These are phyloP conservation scores for Athelia sp. DNA, from an alignment of 1,284 basidiomycete species.

Conservation along the genomic window DNA sequence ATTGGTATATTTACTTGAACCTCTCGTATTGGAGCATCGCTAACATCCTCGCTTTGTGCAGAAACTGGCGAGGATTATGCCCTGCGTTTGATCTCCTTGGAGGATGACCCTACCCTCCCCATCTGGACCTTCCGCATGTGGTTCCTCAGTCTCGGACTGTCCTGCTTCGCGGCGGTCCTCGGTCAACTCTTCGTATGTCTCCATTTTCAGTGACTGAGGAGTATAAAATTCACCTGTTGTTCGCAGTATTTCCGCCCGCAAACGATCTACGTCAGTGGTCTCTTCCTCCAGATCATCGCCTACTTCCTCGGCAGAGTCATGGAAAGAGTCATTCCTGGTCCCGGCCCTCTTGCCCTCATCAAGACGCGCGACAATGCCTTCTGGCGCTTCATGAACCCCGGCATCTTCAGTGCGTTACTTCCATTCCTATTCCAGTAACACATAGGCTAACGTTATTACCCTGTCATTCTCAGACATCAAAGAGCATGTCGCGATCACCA, in stretches of 20 bases:
- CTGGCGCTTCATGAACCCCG: slow-evolving; percentile 52
- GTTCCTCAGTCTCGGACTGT: slow-evolving; percentile 41
- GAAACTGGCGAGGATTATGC: slow-evolving; percentile 44
- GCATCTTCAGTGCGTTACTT: slow-evolving; percentile 43
- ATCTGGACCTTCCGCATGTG: slow-evolving; percentile 44
- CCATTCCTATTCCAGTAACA: background rate
- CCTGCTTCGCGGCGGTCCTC: slow-evolving; percentile 52
- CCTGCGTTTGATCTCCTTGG: slow-evolving; percentile 45
- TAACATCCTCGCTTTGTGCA: slow-evolving; percentile 3
- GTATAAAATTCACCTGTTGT: background rate
- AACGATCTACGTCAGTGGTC: slow-evolving; percentile 49
- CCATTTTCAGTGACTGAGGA: background rate
- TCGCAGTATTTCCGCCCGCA: slow-evolving; percentile 46
- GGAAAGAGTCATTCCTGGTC: slow-evolving; percentile 44
- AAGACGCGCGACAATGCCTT: slow-evolving; percentile 34
- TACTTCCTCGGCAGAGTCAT: slow-evolving; percentile 36
- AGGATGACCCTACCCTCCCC: slow-evolving; percentile 54
- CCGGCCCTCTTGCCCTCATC: slow-evolving; percentile 23
- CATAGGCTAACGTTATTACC: background rate
- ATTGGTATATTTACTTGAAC: slow-evolving; percentile 21
- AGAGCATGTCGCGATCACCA: slow-evolving; percentile 59
- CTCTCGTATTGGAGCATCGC: too few relatives aligned
- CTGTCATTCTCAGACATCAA: slow-evolving; percentile 37
- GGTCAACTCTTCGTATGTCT: slow-evolving; percentile 49
- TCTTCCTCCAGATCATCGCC: slow-evolving; percentile 51